Base-by-base conservation (phyloP, 257 asterid genomes). In the Cruciata laevipes region DNA sequence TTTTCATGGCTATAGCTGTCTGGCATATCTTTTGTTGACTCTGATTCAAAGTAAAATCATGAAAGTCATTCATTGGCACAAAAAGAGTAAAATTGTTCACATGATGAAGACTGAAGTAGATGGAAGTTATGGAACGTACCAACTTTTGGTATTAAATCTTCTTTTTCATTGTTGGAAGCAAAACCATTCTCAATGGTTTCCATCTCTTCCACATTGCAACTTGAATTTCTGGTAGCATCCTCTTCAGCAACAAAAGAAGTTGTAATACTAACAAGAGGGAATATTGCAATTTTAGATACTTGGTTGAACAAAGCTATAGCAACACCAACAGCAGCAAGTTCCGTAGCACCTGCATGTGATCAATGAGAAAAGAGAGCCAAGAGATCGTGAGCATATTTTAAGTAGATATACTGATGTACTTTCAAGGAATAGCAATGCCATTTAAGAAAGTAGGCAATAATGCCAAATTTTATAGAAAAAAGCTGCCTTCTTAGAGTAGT, bases 161-260 rank as follows among this genome's bases (percentile, higher is more conserved):
- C 65, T 49, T 67, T 61, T 67, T 67, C 69, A 11, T 5, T 18
- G 16, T 60, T 67, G 25, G 32, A 20, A 35, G 47, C 49, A 25
- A 35, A 11, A 31, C 69, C 64, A 51, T 23, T 67, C 51, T 73
- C 77, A 7, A 59, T n/a, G 23, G 17, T 25, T 74, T 77, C 84
- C 60, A 77, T 71, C 65, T 69, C 84, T 67, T 60, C 70, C 24
- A 31, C 35, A 69, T 77, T 77, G 11, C 14, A 59, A 7, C 51
- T 2, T 16, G 65, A 68, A 69, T 72, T 71, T 64, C 57, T 68
- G 32, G 67, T 62, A 63, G 80, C 80, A 49, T 85, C 87, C 75
- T 85, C 90, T 73, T 82, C 90, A 27, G 90, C 90, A 42, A 85
- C 90, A 71, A 80, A 78, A n/a, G 90, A 85, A 44, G 90, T 85